Percentiles rank a stretch among this genome's conserved stretches.
These are phyloP conservation scores for Adenanthera pavonina DNA, from an alignment of 306 rosid species.

Conservation along the genomic window DNA sequence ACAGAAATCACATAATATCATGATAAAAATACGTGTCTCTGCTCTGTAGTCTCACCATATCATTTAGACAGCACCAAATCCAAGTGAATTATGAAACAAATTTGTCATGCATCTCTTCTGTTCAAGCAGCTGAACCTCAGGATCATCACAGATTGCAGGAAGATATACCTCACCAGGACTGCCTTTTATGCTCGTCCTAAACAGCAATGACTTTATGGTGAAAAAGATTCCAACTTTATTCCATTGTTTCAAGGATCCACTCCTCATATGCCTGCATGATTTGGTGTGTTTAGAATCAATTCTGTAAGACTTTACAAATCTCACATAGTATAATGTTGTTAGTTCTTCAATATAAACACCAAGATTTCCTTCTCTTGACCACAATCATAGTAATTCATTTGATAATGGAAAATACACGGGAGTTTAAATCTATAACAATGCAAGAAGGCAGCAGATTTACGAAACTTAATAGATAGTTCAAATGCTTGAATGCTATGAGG, in stretches of 20 bases:
- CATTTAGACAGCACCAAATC: neutral
- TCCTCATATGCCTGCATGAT: slow-evolving; percentile 74
- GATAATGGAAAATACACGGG: neutral
- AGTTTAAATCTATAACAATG: slow-evolving; percentile 11
- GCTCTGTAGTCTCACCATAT: neutral
- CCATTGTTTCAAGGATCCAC: slow-evolving; percentile 82
- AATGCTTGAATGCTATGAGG: neutral
- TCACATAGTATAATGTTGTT: neutral
- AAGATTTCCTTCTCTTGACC: slow-evolving; percentile 2
- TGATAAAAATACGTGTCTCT: too few species aligned
- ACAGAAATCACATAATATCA: too few species aligned
- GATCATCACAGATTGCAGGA: neutral
- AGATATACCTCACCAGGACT: neutral
- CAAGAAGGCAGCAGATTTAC: neutral
- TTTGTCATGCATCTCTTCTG: neutral
- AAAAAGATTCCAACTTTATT: slow-evolving; percentile 85
- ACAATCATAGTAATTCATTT: neutral
- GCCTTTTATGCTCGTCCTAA: slow-evolving; percentile 52
- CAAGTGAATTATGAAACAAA: neutral
- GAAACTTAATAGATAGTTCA: slow-evolving; percentile 27
- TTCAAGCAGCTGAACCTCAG: neutral
- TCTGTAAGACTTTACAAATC: neutral
- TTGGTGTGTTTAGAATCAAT: slow-evolving; percentile 17
- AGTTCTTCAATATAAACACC: slow-evolving; percentile 10
- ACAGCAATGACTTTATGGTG: slow-evolving; percentile 62